Base-by-base conservation (phyloP, 495 filamentous ascomycete species). In the Platismatia glauca region DNA sequence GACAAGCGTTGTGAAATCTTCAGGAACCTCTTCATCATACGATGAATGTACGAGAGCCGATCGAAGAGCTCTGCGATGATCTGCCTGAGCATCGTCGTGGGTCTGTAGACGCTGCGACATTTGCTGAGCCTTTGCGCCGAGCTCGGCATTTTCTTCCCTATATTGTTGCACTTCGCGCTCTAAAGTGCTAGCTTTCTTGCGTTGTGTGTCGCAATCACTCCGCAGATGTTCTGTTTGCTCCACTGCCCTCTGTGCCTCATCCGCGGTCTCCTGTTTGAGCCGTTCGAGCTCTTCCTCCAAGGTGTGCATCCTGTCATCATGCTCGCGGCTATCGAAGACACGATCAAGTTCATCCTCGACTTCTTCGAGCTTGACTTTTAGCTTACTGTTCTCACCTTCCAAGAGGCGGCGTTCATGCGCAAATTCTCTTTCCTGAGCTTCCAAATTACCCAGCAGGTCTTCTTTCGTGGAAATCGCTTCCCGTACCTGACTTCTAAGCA, bases 391-490 rank as follows among this genome's bases (percentile, higher is more conserved):
- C 72, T 97, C 91, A 22, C 81, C 75, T 67, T 96, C 88, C 22
- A 97, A 78, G 13, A 82, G 86, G 67, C 84, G 88, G 31, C 93
- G 84, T 72, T 97, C 91, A 59, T 85, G 84, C 50, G 87, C 79
- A 68, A 96, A 96, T 69, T 97, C 93, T 35, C 84, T 84, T 70
- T 95, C 89, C 38, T 90, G 82, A 38, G 92, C 89, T 68, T 97
- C 91, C 71, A 99, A 86, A 69, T 99, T 99, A 46, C 89, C 88
- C 71, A 99, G 84, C 1, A 99, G 82, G 69, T 99, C 94, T 69
- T 89, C 85, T 73, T 99, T 99, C 0, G 89, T 99, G 4, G 89
- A 92, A 64, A 90, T 86, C 16, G 81, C 89, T 53, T 83, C 79
- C 34, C 64, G 64, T 31, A 75, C 69, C 37, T 73, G 67, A 8